Evolutionary conservation across 805 yeast species (phyloP), one percentile per base, ranked within the genome.

Genomic region (Lipomyces kockii): DNA sequence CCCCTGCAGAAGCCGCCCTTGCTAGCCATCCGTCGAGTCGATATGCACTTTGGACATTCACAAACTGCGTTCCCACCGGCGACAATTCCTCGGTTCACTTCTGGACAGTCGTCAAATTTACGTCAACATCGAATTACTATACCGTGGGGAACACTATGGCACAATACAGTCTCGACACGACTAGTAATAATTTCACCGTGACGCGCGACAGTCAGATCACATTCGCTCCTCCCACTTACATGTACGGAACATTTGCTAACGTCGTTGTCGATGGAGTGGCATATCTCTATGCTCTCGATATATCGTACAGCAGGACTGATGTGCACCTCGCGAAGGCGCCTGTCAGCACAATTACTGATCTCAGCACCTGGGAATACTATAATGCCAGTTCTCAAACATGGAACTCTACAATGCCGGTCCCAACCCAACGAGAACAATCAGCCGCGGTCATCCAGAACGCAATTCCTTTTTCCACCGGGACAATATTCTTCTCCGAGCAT

Each of bases 61-160:
- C 68, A 14, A 65, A 65, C 62, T 65, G 68, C 57, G 58, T 65
- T 14, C 68, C 62, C 27, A 20, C 43, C 34, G 49, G 61, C 6
- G 57, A 54, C 35, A 64, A 62, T n/a, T 34, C 14, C 29, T 69
- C 69, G 3, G 64, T 35, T 9, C 69, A 66, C 39, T 52, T 65
- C 60, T 65, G 68, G 68, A n/a, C 29, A 25, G 49, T 60, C 34
- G 32, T 14, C 52, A 54, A 60, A 53, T 64, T 49, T 57, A 25
- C n/a, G 35, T 8, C 51, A 35, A 12, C 1, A 20, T 22, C 35
- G 14, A 3, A 4, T 11, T 46, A 8, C 61, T 3, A 7, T 34
- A 11, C 12, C 14, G 1, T 35, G 29, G 68, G 68, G 34, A 57
- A 27, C 20, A 55, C 68, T 37, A 46, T 57, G 60, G 68, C 63